Conservation (phyloP, 2,329 filamentous ascomycete species). For the Ceratocystis colombiana region DNA sequence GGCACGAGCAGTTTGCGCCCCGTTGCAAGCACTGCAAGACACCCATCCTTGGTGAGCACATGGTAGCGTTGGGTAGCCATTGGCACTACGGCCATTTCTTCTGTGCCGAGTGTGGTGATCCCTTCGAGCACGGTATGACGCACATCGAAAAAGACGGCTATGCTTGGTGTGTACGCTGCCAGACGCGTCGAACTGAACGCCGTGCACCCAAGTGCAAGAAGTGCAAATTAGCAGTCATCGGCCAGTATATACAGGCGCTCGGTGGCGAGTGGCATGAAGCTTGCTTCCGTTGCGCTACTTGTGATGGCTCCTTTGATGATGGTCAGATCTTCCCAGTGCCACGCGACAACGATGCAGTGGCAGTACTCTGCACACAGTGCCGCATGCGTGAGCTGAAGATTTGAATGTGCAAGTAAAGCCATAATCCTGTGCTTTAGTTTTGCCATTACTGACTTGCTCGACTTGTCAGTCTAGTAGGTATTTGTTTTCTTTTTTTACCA, state of each 20-base stretch:
- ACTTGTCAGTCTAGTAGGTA: slow-evolving; percentile 12
- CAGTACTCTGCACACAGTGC: slow-evolving; percentile 53
- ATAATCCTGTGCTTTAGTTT: not conserved
- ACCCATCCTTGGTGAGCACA: slow-evolving; percentile 88
- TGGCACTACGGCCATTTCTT: slow-evolving; percentile 99
- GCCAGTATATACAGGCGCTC: slow-evolving; percentile 79
- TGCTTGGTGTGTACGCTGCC: slow-evolving; percentile 90
- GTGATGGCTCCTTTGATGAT: slow-evolving; percentile 51
- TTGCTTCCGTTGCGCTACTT: slow-evolving; percentile 73
- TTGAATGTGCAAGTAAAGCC: slow-evolving; percentile 28
- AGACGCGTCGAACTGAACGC: slow-evolving; percentile 82
- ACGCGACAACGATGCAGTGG: slow-evolving; percentile 36
- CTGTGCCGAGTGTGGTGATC: slow-evolving; percentile 95
- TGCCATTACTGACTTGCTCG: not conserved
- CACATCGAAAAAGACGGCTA: slow-evolving; percentile 93
- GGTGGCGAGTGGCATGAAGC: slow-evolving; percentile 87
- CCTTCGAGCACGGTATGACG: slow-evolving; percentile 63
- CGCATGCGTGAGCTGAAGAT: slow-evolving; percentile 51
- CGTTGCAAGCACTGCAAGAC: slow-evolving; percentile 94
- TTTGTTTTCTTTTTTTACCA: not conserved
- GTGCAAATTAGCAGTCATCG: slow-evolving; percentile 74
- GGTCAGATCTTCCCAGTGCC: slow-evolving; percentile 55
- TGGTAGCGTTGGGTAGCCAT: slow-evolving; percentile 85
- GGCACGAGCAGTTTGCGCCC: slow-evolving; percentile 87
- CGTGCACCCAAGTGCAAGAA: slow-evolving; percentile 79